These are phyloP conservation scores for Metschnikowia lochheadii DNA, from an alignment of 805 yeast genomes.

Conservation along the genomic window DNA sequence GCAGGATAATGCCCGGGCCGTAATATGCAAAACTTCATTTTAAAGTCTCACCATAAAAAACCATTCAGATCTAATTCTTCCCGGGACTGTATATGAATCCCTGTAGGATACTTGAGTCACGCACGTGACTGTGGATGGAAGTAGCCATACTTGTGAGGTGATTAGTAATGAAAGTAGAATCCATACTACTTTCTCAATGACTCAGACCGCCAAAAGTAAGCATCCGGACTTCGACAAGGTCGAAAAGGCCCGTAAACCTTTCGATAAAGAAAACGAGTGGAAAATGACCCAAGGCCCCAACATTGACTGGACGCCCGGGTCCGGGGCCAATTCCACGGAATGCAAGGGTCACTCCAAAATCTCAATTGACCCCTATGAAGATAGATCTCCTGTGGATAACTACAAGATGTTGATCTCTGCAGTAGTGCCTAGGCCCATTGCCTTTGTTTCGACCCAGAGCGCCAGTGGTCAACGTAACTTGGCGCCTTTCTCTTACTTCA, in stretches of 20 bases:
- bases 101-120: not conserved
- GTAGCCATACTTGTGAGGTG: not conserved
- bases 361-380: slow-evolving; percentile 44
- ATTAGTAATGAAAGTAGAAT: not conserved
- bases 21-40: too few species aligned
- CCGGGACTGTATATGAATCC: too few species aligned
- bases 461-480: slow-evolving; percentile 44
- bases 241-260: slow-evolving; percentile 9
- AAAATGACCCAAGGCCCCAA: slow-evolving; percentile 24
- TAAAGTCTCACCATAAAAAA: not conserved
- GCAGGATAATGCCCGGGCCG: too few species aligned
- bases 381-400: slow-evolving; percentile 40
- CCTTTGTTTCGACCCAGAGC: slow-evolving; percentile 48
- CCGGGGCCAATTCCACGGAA: slow-evolving; percentile 42
- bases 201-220: slow-evolving; percentile 2
- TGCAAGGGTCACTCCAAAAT: slow-evolving; percentile 46
- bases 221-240: slow-evolving; percentile 12
- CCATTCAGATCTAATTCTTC: too few species aligned
- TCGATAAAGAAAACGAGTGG: slow-evolving; percentile 11
- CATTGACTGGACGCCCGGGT: slow-evolving; percentile 42
- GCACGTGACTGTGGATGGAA: not conserved
- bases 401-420: slow-evolving; percentile 51
- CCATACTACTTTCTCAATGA: not conserved
- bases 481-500: slow-evolving; percentile 60
- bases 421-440: slow-evolving; percentile 59